Percentiles rank a stretch among this genome's conserved stretches.
phyloP scores from a whole-genome alignment of 768 basidiomycete species.

The Psilocybe cubensis region DNA sequence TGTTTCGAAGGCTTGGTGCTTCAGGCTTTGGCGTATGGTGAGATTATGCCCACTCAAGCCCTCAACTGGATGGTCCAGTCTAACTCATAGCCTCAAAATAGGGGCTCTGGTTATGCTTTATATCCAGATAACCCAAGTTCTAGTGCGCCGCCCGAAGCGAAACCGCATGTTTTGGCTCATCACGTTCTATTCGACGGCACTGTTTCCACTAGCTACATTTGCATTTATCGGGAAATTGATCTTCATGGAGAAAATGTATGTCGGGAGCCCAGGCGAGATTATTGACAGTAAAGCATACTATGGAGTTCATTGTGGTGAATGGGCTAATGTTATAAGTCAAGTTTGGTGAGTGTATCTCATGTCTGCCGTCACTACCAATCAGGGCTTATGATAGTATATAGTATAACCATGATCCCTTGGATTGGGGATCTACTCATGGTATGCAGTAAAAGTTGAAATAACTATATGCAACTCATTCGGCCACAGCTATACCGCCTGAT shows the following conservation, averaged over 20 bases:
- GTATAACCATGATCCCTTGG: slow-evolving; percentile 36
- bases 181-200: slow-evolving; percentile 32
- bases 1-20: slow-evolving; percentile 38
- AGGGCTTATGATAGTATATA: slow-evolving; percentile 5
- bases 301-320: slow-evolving; percentile 16
- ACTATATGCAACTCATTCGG: background rate
- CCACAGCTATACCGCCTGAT: slow-evolving; percentile 36
- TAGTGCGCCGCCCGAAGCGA: slow-evolving; percentile 38
- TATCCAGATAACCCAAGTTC: slow-evolving; percentile 37
- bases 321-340: slow-evolving; percentile 34
- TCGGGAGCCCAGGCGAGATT: slow-evolving; percentile 22
- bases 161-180: slow-evolving; percentile 36
- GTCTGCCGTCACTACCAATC: background rate
- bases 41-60: background rate
- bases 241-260: slow-evolving; percentile 33
- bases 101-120: slow-evolving; percentile 44
- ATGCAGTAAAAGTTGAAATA: background rate
- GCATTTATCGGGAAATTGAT: slow-evolving; percentile 34
- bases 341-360: slow-evolving; percentile 28
- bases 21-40: slow-evolving; percentile 38
- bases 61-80: background rate
- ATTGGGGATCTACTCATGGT: slow-evolving; percentile 42
- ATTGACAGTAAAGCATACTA: slow-evolving; percentile 21
- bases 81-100: slow-evolving; percentile 15
- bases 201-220: slow-evolving; percentile 35